Conservation (phyloP, 805 yeast species). For the Cyberlindnera petersonii region DNA sequence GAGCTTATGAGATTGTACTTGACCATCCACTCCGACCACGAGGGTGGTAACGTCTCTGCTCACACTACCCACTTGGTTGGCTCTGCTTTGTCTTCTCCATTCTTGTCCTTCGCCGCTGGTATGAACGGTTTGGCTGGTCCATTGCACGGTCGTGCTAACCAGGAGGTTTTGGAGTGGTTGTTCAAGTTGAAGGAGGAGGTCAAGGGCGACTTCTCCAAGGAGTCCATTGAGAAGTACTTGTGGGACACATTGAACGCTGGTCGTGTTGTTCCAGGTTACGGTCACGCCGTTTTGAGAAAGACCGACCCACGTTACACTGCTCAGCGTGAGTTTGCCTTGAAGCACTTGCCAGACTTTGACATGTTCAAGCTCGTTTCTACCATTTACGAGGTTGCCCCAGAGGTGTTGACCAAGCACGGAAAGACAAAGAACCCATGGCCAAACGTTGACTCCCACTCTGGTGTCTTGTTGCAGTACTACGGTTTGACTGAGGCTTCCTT, state of each 20-base stretch:
- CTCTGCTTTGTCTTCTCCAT: slow-evolving; percentile 77
- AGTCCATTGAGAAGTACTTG: slow-evolving; percentile 67
- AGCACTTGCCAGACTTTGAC: slow-evolving; percentile 75
- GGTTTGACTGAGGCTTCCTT: slow-evolving; percentile 78
- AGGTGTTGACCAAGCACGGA: slow-evolving; percentile 75
- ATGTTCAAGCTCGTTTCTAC: slow-evolving; percentile 73
- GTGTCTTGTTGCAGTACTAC: slow-evolving; percentile 80
- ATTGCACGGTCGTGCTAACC: slow-evolving; percentile 83
- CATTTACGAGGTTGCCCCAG: slow-evolving; percentile 80
- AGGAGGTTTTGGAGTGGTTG: slow-evolving; percentile 82
- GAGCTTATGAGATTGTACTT: slow-evolving; percentile 79
- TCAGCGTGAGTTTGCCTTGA: slow-evolving; percentile 75
- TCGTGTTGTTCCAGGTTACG: slow-evolving; percentile 86
- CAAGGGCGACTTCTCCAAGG: slow-evolving; percentile 63
- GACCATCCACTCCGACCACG: slow-evolving; percentile 84
- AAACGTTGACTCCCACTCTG: slow-evolving; percentile 85
- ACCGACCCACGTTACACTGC: slow-evolving; percentile 87
- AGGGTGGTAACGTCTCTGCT: slow-evolving; percentile 87
- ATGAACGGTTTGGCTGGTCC: slow-evolving; percentile 86
- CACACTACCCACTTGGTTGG: slow-evolving; percentile 86
- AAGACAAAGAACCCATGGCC: slow-evolving; percentile 95
- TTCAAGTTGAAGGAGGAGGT: slow-evolving; percentile 56
- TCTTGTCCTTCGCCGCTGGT: slow-evolving; percentile 76
- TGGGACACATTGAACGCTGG: slow-evolving; percentile 79
- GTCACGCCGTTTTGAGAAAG: slow-evolving; percentile 84